phyloP scores from a whole-genome alignment of 345 rosid species.

The Tarenaya hassleriana region DNA sequence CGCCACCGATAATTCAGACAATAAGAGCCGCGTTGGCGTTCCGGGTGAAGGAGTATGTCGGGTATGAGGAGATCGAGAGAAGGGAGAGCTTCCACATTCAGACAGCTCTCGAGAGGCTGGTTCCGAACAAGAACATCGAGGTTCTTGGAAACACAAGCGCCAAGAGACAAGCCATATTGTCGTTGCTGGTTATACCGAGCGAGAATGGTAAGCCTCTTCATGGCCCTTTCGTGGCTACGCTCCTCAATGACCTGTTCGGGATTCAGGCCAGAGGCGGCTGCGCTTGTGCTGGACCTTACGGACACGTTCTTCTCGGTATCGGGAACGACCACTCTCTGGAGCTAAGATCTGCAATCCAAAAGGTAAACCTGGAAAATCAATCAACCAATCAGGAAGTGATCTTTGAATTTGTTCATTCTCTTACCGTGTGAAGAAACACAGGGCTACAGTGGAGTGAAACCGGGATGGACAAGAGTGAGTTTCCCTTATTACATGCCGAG shows the following conservation, averaged over 20 bases:
- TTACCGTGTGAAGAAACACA: background rate
- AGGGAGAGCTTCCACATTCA: slow-evolving; percentile 32
- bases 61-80: slow-evolving; percentile 29
- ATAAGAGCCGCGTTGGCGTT: slow-evolving; percentile 49
- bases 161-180: slow-evolving; percentile 39
- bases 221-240: slow-evolving; percentile 45
- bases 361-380: slow-evolving; percentile 26
- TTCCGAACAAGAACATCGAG: slow-evolving; percentile 34
- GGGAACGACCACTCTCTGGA: slow-evolving; percentile 24
- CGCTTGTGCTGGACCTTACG: slow-evolving; percentile 71
- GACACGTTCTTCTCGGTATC: slow-evolving; percentile 40
- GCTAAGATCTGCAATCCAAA: slow-evolving; percentile 34
- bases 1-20: slow-evolving; percentile 53
- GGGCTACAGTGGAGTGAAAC: slow-evolving; percentile 47
- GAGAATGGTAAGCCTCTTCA: slow-evolving; percentile 46
- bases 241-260: slow-evolving; percentile 59
- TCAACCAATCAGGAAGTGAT: background rate
- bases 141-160: slow-evolving; percentile 38
- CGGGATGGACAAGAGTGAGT: slow-evolving; percentile 65
- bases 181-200: slow-evolving; percentile 43
- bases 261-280: slow-evolving; percentile 62
- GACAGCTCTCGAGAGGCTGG: slow-evolving; percentile 38
- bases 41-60: slow-evolving; percentile 51
- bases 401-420: background rate
- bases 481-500: slow-evolving; percentile 57